Evolutionary conservation across 768 basidiomycete genomes (phyloP).

Genomic region (Leucogyrophana mollusca): DNA sequence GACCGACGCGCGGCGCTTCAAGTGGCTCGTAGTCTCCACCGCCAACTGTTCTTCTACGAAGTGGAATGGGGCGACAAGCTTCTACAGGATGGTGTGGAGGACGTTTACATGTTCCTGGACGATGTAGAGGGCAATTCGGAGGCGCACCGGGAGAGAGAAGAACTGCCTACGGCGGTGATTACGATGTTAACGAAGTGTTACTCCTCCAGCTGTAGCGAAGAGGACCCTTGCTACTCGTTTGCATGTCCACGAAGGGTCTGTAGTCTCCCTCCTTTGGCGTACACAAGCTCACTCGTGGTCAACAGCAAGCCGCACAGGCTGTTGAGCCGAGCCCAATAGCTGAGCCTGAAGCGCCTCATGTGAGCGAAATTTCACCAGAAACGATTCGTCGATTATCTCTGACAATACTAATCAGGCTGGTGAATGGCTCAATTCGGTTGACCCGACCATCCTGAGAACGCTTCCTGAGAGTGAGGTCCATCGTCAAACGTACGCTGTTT

Average conservation of each 20-base stretch:
- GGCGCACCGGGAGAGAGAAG: constrained; percentile 55
- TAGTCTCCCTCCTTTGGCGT: neutral
- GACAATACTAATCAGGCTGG: constrained; percentile 25
- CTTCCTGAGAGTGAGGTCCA: constrained; percentile 77
- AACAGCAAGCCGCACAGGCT: constrained; percentile 19
- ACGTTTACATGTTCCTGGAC: constrained; percentile 91
- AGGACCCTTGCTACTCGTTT: constrained; percentile 77
- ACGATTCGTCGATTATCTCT: neutral
- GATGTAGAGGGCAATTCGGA: constrained; percentile 70
- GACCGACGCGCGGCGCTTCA: constrained; percentile 84
- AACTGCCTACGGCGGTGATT: constrained; percentile 87
- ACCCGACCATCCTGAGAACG: constrained; percentile 44
- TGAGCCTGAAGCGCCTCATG: constrained; percentile 30
- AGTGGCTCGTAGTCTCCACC: constrained; percentile 88
- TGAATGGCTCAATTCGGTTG: constrained; percentile 55
- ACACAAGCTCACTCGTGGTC: constrained; percentile 12
- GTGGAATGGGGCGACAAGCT: constrained; percentile 90
- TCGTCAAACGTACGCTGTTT: constrained; percentile 61
- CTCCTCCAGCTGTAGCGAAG: constrained; percentile 81
- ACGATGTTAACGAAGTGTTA: constrained; percentile 92
- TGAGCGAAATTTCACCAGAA: constrained; percentile 34
- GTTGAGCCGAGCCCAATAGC: constrained; percentile 16
- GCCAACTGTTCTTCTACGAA: constrained; percentile 93
- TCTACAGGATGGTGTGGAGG: constrained; percentile 85
- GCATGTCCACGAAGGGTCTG: constrained; percentile 71